phyloP scores from a whole-genome alignment of 176 grass and related monocot genomes.

The Ananas comosus region DNA sequence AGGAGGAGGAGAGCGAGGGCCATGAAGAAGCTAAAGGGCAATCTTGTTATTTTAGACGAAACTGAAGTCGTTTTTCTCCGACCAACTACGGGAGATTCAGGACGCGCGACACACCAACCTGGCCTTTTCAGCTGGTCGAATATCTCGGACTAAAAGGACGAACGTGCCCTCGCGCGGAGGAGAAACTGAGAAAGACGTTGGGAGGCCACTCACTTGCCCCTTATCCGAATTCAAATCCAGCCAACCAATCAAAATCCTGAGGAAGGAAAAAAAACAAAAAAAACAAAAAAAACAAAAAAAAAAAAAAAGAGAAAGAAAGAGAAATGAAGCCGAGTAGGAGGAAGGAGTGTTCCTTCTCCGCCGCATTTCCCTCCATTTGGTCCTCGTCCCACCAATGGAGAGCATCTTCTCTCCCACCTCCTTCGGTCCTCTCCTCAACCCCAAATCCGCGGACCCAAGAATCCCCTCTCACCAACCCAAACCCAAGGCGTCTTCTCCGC shows the following conservation, averaged over 20 bases:
- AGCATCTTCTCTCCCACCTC: slow-evolving; percentile 68
- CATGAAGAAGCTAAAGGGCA: slow-evolving; percentile 28
- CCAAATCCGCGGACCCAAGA: slow-evolving; percentile 24
- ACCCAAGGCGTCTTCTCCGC: not conserved
- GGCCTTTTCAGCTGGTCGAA: too few relatives aligned
- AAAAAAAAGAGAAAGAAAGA: slow-evolving; percentile 1
- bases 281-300: slow-evolving; percentile 22
- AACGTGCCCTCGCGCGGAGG: not conserved
- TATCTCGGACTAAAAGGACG: not conserved
- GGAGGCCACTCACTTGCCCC: slow-evolving; percentile 26
- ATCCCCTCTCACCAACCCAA: slow-evolving; percentile 17
- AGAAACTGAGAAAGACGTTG: not conserved
- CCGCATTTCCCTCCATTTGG: slow-evolving; percentile 18
- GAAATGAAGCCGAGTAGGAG: too few relatives aligned
- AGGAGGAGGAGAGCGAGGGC: slow-evolving; percentile 40
- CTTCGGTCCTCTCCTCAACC: slow-evolving; percentile 35
- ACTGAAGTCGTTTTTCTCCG: too few relatives aligned
- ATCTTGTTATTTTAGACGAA: not conserved
- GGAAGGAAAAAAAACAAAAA: not conserved
- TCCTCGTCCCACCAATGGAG: slow-evolving; percentile 46
- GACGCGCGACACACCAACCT: too few relatives aligned
- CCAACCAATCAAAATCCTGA: slow-evolving; percentile 73
- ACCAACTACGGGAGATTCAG: too few relatives aligned
- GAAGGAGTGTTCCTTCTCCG: not conserved
- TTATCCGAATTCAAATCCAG: slow-evolving; percentile 74